Conservation (phyloP, 306 rosid genomes). For the Rosa multiflora region DNA sequence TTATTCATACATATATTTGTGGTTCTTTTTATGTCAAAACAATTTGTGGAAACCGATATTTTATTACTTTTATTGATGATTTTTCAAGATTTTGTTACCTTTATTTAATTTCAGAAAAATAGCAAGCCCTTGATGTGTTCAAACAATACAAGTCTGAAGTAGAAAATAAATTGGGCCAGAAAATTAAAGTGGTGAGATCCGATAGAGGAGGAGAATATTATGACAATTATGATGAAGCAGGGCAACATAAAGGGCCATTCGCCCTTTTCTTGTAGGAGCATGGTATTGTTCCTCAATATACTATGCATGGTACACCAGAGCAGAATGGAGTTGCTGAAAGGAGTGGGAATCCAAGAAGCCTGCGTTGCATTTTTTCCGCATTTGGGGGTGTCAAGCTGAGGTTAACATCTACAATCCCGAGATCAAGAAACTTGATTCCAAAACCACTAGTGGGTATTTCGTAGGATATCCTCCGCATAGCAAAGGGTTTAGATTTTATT, state of each 20-base stretch:
- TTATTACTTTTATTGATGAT: not conserved
- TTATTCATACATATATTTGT: not conserved
- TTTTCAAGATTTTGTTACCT: not conserved
- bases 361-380: not conserved
- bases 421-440: too few relatives aligned
- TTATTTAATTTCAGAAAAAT: not conserved
- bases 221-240: not conserved
- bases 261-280: not conserved
- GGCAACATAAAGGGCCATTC: not conserved
- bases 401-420: not conserved
- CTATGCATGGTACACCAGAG: not conserved
- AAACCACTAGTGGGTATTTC: too few relatives aligned
- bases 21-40: not conserved
- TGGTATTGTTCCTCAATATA: not conserved
- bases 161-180: not conserved
- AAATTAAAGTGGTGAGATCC: not conserved
- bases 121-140: not conserved
- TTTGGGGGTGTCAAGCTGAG: not conserved
- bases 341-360: not conserved
- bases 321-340: not conserved
- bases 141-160: constrained; percentile 2
- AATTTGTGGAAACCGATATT: not conserved
- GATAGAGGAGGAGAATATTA: not conserved
- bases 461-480: not conserved
- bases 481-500: not conserved